Evolutionary conservation across 139 green algal species (phyloP).

Genomic region (Coccomyxa sp.): DNA sequence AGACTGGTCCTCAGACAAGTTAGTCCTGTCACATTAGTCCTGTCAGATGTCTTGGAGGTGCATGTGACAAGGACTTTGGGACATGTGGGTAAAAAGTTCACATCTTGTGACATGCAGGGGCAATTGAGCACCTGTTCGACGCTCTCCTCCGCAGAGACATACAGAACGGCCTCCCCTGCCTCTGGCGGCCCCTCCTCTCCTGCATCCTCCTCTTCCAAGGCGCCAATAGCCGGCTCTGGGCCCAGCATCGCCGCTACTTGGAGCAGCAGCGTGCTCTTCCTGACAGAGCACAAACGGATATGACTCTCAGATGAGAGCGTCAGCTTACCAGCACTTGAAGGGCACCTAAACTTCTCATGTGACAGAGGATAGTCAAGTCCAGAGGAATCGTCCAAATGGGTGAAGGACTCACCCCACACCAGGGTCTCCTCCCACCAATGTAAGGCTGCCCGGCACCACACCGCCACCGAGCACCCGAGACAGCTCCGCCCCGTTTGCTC

Average conservation of each 20-base stretch:
- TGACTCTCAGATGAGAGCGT: no score
- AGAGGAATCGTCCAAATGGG: not conserved
- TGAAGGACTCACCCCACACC: constrained; percentile 66
- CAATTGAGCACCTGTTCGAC: constrained; percentile 41
- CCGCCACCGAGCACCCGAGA: constrained; percentile 85
- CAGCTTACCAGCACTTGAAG: no score
- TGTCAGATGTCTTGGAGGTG: no score
- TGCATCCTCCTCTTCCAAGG: not conserved
- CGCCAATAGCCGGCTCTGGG: not conserved
- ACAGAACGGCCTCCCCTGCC: constrained; percentile 57
- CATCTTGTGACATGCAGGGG: not conserved
- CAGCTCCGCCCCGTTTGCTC: constrained; percentile 58
- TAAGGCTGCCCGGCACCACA: constrained; percentile 80
- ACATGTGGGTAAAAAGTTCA: no score
- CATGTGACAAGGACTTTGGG: no score
- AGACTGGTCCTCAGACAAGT: no score
- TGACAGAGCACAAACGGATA: constrained; percentile 11
- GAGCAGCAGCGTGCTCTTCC: constrained; percentile 93
- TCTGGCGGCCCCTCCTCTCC: not conserved
- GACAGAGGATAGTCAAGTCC: no score
- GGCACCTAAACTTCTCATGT: no score
- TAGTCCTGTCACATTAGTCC: no score
- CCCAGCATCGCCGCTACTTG: constrained; percentile 56
- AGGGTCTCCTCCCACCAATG: constrained; percentile 90
- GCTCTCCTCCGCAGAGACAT: constrained; percentile 76